Conservation (phyloP, 1,139 yeast genomes). For the Geotrichum restrictum region DNA sequence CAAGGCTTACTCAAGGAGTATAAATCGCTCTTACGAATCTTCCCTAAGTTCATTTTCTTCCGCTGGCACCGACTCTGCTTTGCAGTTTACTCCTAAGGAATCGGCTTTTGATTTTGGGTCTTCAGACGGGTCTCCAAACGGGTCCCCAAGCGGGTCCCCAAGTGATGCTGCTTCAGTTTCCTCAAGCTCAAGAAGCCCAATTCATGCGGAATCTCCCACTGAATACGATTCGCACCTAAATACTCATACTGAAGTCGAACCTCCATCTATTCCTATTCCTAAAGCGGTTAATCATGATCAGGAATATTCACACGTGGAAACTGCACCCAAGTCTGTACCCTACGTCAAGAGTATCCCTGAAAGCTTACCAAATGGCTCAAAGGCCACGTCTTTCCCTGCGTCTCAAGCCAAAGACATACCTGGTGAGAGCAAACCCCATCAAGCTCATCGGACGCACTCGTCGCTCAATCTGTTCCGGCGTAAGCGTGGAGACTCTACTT, state of each 20-base stretch:
- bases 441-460: slow-evolving; percentile 31
- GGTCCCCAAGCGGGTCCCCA: neutral
- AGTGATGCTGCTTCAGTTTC: slow-evolving; percentile 9
- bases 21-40: slow-evolving; percentile 7
- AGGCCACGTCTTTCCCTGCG: neutral
- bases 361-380: neutral
- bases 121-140: slow-evolving; percentile 5
- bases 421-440: slow-evolving; percentile 21
- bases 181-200: neutral
- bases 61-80: slow-evolving; percentile 7
- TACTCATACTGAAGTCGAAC: neutral
- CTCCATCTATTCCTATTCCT: slow-evolving; percentile 16
- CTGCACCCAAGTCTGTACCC: neutral
- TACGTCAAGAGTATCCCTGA: neutral
- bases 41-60: slow-evolving; percentile 14
- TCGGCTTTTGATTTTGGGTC: slow-evolving; percentile 10
- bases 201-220: slow-evolving; percentile 6
- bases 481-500: slow-evolving; percentile 28
- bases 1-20: neutral
- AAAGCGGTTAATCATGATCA: slow-evolving; percentile 16
- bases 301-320: slow-evolving; percentile 2
- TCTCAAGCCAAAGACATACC: slow-evolving; percentile 4
- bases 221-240: neutral
- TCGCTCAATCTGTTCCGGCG: slow-evolving; percentile 31
- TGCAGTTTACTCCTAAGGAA: slow-evolving; percentile 9